phyloP scores from a whole-genome alignment of 768 basidiomycete genomes.

The Podaxis rugospora region DNA sequence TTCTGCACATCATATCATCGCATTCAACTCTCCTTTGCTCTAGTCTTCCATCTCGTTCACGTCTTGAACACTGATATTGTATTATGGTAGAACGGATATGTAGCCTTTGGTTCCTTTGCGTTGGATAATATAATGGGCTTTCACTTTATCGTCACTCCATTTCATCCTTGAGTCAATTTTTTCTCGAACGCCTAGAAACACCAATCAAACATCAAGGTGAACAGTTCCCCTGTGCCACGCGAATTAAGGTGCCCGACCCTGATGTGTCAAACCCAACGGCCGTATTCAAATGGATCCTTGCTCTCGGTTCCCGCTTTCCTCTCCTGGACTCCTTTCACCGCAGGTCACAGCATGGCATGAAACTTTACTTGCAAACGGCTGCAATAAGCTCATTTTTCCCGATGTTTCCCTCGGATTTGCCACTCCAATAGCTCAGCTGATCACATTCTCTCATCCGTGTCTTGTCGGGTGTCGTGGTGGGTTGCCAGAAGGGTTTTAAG shows the following conservation, averaged over 20 bases:
- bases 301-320: neutral
- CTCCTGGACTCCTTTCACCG: neutral
- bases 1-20: conserved; percentile 1
- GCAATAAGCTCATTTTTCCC: neutral
- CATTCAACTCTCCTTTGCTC: neutral
- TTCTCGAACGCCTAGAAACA: too few relatives aligned
- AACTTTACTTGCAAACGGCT: neutral
- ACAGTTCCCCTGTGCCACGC: conserved; percentile 2
- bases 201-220: neutral
- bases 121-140: neutral
- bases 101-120: neutral
- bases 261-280: neutral
- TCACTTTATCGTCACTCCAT: neutral
- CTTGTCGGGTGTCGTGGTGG: neutral
- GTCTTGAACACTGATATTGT: conserved; percentile 3
- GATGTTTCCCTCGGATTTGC: neutral
- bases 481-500: neutral
- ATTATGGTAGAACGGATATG: conserved; percentile 2
- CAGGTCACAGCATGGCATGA: neutral
- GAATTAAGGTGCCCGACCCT: conserved; percentile 8
- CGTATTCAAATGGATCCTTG: neutral
- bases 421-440: neutral
- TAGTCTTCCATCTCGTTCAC: neutral
- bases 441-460: neutral
- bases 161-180: too few relatives aligned